Base-by-base conservation (phyloP, 1,284 basidiomycete genomes). In the Gomphus bonarii region DNA sequence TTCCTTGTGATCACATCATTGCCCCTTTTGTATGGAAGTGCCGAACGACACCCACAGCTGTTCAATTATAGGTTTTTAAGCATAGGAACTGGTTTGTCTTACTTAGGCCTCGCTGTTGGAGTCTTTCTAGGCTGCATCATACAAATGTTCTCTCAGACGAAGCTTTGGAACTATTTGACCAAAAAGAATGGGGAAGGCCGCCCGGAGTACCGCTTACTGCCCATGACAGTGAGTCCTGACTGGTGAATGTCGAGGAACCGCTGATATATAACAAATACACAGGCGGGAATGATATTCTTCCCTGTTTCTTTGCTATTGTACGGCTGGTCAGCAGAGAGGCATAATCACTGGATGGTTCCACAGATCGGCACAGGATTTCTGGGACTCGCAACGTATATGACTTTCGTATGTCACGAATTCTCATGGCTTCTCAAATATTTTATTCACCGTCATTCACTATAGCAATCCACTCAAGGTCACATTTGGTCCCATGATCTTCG, bases 381-480 rank as follows among this genome's bases (percentile, higher is more conserved):
- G 47, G 58, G 38, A 6, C 12, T 47, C 25, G 58, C 53, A 14
- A 49, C 40, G 20, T 58, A 55, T 44, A 35, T 58, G 8, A 48
- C 40, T 3, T 58, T 58, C 33, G 58, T 58, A 25, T 48, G 30
- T 20, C 10, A 20, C 25, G 10, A 18, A n/a, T 22, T 16, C n/a
- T 33, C 33, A 31, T 40, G n/a, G 18, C 16, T 42, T 4, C 7
- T 12, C 18, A n/a, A 30, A 30, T 10, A 7, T 38, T 35, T 18
- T n/a, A 31, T 16, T 33, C 42, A 9, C 1, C 33, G 33, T 6
- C 44, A 5, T 5, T 1, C 43, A 18, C n/a, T n/a, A n/a, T 31
- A 58, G 58, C 58, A 58, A 58, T 55, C 58, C 18, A 50, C 55
- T 16, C 58, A 58, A 53, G 16, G 56, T 58, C n/a, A n/a, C n/a